Evolutionary conservation across 164 flowering plant genomes (phyloP), one percentile per base, ranked within the genome.

Genomic region (Vitis cinerea): DNA sequence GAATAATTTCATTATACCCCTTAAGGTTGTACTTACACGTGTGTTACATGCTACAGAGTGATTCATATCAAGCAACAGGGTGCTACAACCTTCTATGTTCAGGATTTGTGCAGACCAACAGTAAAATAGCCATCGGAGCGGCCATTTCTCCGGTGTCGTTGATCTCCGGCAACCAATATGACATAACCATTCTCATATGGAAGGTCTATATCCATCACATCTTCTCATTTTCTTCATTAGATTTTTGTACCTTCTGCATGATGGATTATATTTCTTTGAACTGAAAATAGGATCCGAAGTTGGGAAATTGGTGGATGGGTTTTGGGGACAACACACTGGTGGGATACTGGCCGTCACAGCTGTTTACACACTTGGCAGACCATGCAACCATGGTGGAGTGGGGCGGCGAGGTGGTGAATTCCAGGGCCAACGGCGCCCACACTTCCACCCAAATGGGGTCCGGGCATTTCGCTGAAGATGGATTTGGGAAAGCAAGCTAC

Each of bases 401-500:
- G 91, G 94, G 94, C 9, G 94, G 94, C 8, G 91, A 87, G 79
- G 84, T 89, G 65, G 94, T 89, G 63, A 89, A 87, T 72, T 77
- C 92, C 0, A 57, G 86, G 70, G 64, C 86, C 78, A 76, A 78
- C 53, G 88, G 87, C 8, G 54, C 52, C 55, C 94, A 89, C 81
- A 89, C 94, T 0, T 61, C 85, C 2, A 89, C 94, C 27, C 86
- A 87, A 73, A 89, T 89, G 94, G 94, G 94, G 49, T 89, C 94
- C 5, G 94, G 91, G 61, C 82, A 80, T 51, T 87, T 86, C n/a
- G 88, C 98, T 0, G 93, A 86, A 23, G 85, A 80, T 0, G 99
- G 99, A 57, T 96, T 96, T 19, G 89, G 88, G 0, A 83, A 84
- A 70, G 87, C 99, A 0, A 86, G 97, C 79, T 93, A 96, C 71